Evolutionary conservation across 176 grass and related monocot species (phyloP).

Genomic region (Oryza longistaminata): DNA sequence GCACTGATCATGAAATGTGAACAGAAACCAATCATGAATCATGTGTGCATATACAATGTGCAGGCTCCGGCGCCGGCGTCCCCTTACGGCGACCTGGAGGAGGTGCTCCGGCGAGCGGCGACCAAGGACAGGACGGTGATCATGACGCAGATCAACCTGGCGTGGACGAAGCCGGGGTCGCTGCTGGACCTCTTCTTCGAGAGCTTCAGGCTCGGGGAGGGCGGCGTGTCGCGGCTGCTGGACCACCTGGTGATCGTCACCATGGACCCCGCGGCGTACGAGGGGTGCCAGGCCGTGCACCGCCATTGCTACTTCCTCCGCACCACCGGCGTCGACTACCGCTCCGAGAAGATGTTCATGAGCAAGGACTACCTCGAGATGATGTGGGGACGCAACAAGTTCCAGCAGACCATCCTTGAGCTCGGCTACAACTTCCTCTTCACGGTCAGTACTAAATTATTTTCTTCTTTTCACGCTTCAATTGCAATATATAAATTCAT

Average conservation of each 20-base stretch:
- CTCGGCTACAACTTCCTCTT: constrained; percentile 92
- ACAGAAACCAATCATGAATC: background rate
- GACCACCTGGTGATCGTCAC: constrained; percentile 85
- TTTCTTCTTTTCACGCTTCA: background rate
- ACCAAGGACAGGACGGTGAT: constrained; percentile 79
- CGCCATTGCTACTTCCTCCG: constrained; percentile 74
- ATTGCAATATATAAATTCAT: background rate
- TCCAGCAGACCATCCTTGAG: constrained; percentile 79
- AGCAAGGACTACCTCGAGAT: constrained; percentile 89
- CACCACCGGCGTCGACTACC: constrained; percentile 63
- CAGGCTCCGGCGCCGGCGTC: background rate
- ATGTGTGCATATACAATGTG: no score
- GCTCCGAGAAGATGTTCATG: constrained; percentile 86
- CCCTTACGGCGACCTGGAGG: constrained; percentile 58
- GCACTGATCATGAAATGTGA: background rate
- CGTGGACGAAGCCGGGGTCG: constrained; percentile 72
- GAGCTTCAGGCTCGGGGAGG: constrained; percentile 66
- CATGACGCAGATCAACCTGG: constrained; percentile 86
- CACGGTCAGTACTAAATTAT: constrained; percentile 44
- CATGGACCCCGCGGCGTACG: constrained; percentile 85
- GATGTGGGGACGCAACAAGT: constrained; percentile 80
- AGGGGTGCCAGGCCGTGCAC: constrained; percentile 65
- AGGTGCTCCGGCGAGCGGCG: constrained; percentile 65
- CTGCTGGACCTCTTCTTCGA: constrained; percentile 94
- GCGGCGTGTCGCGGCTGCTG: constrained; percentile 62